Base-by-base conservation (phyloP, 768 basidiomycete species). In the Lenzites betulinus region DNA sequence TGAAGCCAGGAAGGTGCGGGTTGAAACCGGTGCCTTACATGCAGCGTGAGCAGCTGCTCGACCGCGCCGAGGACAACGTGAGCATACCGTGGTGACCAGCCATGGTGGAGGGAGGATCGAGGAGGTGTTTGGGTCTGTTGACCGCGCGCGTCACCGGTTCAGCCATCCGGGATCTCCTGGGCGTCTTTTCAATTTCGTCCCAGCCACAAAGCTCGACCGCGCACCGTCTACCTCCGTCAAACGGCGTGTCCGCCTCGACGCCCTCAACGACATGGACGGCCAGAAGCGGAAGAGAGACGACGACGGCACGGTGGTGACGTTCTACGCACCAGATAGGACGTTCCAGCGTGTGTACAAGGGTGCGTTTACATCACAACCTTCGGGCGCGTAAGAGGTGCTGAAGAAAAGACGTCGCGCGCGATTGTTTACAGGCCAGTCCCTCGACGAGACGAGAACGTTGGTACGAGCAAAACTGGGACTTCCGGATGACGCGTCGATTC, bases 1-100 rank as follows among this genome's bases (percentile, higher is more conserved):
- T 84, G 68, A 85, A 80, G 13, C 89, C 85, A 9, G 93, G 92
- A 28, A 94, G 80, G 72, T 94, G 94, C 39, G 94, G 94, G 73
- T 93, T 82, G 69, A 96, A 96, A 65, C 93, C 95, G 76, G 87
- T 75, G 67, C 80, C 87, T 87, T 56, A n/a, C 8, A 18, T 5
- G 25, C 20, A 22, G 9, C 48, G 35, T 28, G 20, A 33, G 16
- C n/a, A 2, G 18, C 11, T 7, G 25, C 2, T 15, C 23, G n/a
- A n/a, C 7, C 2, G 12, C 6, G 48, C 12, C 2, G 7, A 26
- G 9, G 3, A 33, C 7, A 1, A n/a, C 11, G 4, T 50, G 51
- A 26, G 56, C 67, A 41, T 59, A 72, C 71, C 64, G 59, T 67
- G 59, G 46, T 65, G 67, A 51, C 67, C 69, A 53, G 71, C 70